Evolutionary conservation across 805 yeast species (phyloP).

Genomic region (Ogataea trehaloabstinens): DNA sequence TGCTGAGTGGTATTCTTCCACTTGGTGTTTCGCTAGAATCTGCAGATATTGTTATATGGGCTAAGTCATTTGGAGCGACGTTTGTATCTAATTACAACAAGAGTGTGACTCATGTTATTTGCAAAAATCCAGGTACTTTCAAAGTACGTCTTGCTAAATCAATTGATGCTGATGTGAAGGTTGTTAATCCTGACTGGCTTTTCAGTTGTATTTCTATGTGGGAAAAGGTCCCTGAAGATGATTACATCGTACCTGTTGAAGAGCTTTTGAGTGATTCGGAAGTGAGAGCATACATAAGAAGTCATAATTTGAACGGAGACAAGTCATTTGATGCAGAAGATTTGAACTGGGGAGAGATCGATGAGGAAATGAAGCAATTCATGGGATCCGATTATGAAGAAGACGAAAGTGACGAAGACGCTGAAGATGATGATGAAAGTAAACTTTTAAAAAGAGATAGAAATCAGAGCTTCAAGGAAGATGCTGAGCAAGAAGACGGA

Average conservation of each 20-base stretch:
- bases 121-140: constrained; percentile 75
- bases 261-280: constrained; percentile 43
- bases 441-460: constrained; percentile 17
- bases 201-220: constrained; percentile 81
- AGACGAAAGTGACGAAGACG: constrained; percentile 24
- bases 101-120: constrained; percentile 84
- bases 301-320: constrained; percentile 37
- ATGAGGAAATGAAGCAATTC: constrained; percentile 55
- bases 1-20: constrained; percentile 90
- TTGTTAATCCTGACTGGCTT: constrained; percentile 93
- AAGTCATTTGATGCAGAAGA: constrained; percentile 40
- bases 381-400: constrained; percentile 45
- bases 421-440: constrained; percentile 11
- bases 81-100: constrained; percentile 70
- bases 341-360: constrained; percentile 52
- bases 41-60: constrained; percentile 92
- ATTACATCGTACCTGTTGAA: constrained; percentile 53
- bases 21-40: constrained; percentile 66
- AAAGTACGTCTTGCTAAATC: constrained; percentile 81
- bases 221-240: constrained; percentile 64
- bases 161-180: constrained; percentile 55
- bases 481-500: constrained; percentile 14
- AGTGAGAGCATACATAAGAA: constrained; percentile 43
- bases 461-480: constrained; percentile 22
- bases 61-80: constrained; percentile 84